phyloP scores from a whole-genome alignment of 108 stramenopile species.

The Cyclostephanos invisitatus region DNA sequence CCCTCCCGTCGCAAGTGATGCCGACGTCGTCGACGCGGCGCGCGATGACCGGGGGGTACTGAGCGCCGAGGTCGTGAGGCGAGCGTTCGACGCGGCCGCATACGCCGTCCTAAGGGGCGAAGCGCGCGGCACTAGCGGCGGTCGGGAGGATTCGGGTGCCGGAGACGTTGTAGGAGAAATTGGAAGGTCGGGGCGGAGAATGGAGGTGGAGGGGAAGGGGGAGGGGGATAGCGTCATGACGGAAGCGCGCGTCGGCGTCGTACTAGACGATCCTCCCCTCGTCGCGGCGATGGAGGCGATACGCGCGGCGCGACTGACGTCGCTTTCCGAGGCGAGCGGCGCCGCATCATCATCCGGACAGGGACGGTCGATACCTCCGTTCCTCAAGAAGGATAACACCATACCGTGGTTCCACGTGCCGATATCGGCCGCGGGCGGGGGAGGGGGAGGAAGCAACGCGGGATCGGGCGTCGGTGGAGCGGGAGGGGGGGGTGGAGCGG shows the following conservation, averaged over 20 bases:
- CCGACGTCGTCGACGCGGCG: neutral
- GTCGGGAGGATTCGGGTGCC: neutral
- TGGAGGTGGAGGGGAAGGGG: too few relatives aligned
- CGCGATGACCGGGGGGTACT: neutral
- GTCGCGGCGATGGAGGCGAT: slow-evolving; percentile 30
- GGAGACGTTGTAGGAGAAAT: neutral
- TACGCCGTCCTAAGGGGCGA: slow-evolving; percentile 27
- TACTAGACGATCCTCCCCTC: slow-evolving; percentile 31
- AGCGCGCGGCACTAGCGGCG: neutral
- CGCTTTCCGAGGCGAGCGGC: slow-evolving; percentile 24
- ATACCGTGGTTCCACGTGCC: slow-evolving; percentile 49
- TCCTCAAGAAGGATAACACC: slow-evolving; percentile 48
- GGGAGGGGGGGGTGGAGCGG: too few relatives aligned
- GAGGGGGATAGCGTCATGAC: too few relatives aligned
- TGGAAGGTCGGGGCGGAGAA: too few relatives aligned
- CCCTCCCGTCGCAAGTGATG: neutral
- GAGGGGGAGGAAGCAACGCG: neutral
- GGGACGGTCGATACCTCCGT: slow-evolving; percentile 28
- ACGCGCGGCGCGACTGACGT: slow-evolving; percentile 10
- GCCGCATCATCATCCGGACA: too few relatives aligned
- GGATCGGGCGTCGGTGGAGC: neutral
- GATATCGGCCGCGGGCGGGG: neutral
- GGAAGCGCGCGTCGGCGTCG: too few relatives aligned
- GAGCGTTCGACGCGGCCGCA: slow-evolving; percentile 38
- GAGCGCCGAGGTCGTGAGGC: slow-evolving; percentile 19